Base-by-base conservation (phyloP, 345 rosid genomes). In the Zanthoxylum bungeanum region DNA sequence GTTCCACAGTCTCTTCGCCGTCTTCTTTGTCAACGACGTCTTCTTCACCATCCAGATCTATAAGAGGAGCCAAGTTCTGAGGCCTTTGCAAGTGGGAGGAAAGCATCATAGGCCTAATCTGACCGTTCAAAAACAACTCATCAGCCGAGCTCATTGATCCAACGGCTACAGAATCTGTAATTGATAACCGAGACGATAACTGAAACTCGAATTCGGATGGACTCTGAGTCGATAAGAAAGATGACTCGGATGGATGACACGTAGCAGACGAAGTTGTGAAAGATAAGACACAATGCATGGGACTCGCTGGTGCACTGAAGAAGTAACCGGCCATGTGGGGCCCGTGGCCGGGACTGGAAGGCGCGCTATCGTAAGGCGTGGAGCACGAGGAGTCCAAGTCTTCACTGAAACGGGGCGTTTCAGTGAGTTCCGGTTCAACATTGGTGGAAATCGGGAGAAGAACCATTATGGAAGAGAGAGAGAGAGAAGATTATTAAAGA, bases 301-400 rank as follows among this genome's bases (percentile, higher is more conserved):
- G 78, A 58, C 68, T 75, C 34, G 79, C 39, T n/a, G 81, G 80
- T 31, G 83, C 80, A 34, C 82, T 79, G 66, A 52, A 79, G 76
- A 64, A 76, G 69, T 64, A 76, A n/a, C n/a, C 78, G 24, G 71
- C 7, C 17, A 55, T 21, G 67, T 61, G 19, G 30, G 69, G 37
- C 2, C 76, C 82, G 53, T 82, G 76, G 14, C 67, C 82, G 31
- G 88, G 85, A 64, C 85, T 81, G 9, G 87, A 81, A 42, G 87
- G 87, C 4, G 87, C 87, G 33, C 85, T 84, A 55, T 82, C 80
- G 80, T 79, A 82, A 0, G 88, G 88, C 30, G 85, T 77, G 56
- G 85, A 85, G 76, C 80, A 76, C 9, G 75, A 22, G 21, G 81
- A 79, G 65, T 75, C 83, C 73, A n/a, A n/a, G n/a, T n/a, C n/a